Conservation (phyloP, 1,139 yeast species). For the Candida freyschussii region DNA sequence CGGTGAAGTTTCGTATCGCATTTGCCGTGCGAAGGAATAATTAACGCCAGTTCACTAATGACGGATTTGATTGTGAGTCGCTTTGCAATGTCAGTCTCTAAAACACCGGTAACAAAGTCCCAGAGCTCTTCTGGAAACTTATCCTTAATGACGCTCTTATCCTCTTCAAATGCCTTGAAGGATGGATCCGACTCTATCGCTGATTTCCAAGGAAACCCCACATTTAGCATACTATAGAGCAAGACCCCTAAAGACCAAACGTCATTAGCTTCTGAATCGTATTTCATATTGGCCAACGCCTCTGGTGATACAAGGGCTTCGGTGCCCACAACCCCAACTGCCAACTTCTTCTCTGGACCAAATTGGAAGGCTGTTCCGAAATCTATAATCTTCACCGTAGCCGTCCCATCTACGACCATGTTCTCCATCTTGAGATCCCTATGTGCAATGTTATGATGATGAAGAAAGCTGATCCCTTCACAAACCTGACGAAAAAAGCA, state of each 20-base stretch:
- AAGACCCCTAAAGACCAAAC: slow-evolving; percentile 55
- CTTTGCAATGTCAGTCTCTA: slow-evolving; percentile 8
- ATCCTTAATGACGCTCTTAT: slow-evolving; percentile 2
- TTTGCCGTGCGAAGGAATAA: slow-evolving; percentile 7
- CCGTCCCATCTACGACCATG: slow-evolving; percentile 59
- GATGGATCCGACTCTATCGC: slow-evolving; percentile 72
- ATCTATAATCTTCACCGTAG: slow-evolving; percentile 68
- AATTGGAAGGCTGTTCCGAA: slow-evolving; percentile 48
- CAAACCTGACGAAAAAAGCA: slow-evolving; percentile 52
- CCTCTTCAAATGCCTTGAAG: slow-evolving; percentile 40
- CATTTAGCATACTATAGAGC: slow-evolving; percentile 32
- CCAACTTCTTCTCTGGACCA: slow-evolving; percentile 33
- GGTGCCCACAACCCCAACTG: slow-evolving; percentile 58
- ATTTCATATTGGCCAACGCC: slow-evolving; percentile 46
- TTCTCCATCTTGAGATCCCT: slow-evolving; percentile 74
- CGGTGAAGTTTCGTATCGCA: slow-evolving; percentile 13
- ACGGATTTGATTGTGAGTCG: slow-evolving; percentile 13
- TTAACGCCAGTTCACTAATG: slow-evolving; percentile 1
- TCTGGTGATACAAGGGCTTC: slow-evolving; percentile 69
- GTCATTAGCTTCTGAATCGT: slow-evolving; percentile 64
- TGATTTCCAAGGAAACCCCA: slow-evolving; percentile 80
- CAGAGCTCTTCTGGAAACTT: slow-evolving; percentile 9
- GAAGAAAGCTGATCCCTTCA: slow-evolving; percentile 55
- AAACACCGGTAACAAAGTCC: not conserved
- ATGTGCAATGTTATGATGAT: slow-evolving; percentile 62